These are phyloP conservation scores for Linnemannia hyalina DNA, from an alignment of 192 early-diverging fungal species.

Conservation along the genomic window DNA sequence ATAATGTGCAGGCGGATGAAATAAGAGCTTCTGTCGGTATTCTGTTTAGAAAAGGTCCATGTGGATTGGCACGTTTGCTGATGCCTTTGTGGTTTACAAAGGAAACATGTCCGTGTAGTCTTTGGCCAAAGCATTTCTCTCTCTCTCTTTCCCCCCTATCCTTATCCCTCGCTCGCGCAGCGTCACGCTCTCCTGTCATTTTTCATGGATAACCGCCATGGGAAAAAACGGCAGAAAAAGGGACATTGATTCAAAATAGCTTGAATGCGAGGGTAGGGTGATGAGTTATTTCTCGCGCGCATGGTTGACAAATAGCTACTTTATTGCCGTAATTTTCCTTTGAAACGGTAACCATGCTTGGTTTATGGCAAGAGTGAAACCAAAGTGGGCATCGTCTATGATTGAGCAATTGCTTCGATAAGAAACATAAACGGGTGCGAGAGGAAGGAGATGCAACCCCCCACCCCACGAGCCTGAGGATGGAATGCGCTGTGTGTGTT, in stretches of 20 bases:
- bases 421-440: neutral
- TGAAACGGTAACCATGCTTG: neutral
- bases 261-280: neutral
- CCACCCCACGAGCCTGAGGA: neutral
- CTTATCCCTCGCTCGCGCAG: neutral
- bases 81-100: neutral
- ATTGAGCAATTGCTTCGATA: neutral
- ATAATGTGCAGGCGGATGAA: neutral
- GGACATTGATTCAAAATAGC: neutral
- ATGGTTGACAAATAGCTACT: neutral
- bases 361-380: neutral
- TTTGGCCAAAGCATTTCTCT: neutral
- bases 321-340: neutral
- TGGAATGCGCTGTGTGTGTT: constrained; percentile 1
- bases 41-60: neutral
- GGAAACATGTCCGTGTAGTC: neutral
- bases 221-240: constrained; percentile 4
- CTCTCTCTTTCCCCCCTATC: neutral
- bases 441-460: neutral
- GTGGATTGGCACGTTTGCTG: constrained; percentile 7
- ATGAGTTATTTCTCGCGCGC: neutral
- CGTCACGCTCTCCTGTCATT: neutral
- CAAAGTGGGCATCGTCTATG: neutral
- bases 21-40: neutral
- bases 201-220: neutral